A percentile compares a stretch with the other conserved stretches of the same genome.
Conservation (phyloP, 2,329 filamentous ascomycete species). For the Ascochyta fabae region DNA sequence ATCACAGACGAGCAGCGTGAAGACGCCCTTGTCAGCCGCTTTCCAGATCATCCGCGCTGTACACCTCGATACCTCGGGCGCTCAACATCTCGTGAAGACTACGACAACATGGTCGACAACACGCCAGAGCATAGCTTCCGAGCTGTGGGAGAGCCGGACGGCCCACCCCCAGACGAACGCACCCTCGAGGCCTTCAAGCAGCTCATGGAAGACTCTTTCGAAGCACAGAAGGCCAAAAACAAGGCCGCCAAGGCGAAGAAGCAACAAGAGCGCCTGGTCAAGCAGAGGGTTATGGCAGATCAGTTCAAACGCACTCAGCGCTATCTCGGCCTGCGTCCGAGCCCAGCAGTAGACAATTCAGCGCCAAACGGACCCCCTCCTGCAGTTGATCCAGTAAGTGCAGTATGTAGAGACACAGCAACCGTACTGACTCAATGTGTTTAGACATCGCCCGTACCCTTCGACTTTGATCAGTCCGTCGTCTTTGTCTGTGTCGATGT, state of each 20-base stretch:
- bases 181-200: constrained; percentile 58
- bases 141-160: constrained; percentile 26
- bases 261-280: constrained; percentile 56
- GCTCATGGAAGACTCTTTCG: constrained; percentile 61
- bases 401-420: too few species aligned
- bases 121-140: constrained; percentile 24
- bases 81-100: constrained; percentile 56
- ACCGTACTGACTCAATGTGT: not conserved
- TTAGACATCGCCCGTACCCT: constrained; percentile 26
- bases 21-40: constrained; percentile 66
- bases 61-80: constrained; percentile 72
- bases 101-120: constrained; percentile 46
- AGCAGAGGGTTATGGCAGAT: constrained; percentile 60
- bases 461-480: constrained; percentile 54
- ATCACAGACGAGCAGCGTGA: constrained; percentile 63
- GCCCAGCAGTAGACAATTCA: not conserved
- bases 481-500: constrained; percentile 83
- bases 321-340: constrained; percentile 72
- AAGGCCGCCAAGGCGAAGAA: constrained; percentile 58
- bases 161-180: constrained; percentile 42
- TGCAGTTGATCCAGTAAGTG: constrained; percentile 24
- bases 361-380: constrained; percentile 1
- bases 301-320: constrained; percentile 70
- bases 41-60: constrained; percentile 66
- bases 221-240: constrained; percentile 58